Conservation (phyloP, 768 basidiomycete genomes). For the Trametes cingulata region DNA sequence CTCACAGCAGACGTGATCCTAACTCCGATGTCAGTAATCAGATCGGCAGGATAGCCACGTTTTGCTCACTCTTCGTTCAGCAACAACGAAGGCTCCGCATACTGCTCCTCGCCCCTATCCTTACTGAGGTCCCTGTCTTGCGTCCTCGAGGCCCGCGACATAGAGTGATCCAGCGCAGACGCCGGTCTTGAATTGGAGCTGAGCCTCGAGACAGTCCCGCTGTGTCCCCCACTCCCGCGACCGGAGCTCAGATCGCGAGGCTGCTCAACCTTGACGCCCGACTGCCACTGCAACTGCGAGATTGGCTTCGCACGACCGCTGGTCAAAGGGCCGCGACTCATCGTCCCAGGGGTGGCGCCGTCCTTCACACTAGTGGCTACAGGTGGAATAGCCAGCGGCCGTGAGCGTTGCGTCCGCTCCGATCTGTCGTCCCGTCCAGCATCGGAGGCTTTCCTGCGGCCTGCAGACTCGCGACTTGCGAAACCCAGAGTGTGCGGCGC, state of each 20-base stretch:
- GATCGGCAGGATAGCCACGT: not conserved
- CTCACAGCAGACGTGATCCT: conserved; percentile 77
- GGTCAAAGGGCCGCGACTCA: conserved; percentile 47
- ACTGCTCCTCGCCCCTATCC: conserved; percentile 48
- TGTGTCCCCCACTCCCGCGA: conserved; percentile 48
- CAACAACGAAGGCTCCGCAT: conserved; percentile 44
- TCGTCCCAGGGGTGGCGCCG: conserved; percentile 34
- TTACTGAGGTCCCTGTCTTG: conserved; percentile 33
- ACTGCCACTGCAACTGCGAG: conserved; percentile 72
- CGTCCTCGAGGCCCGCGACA: conserved; percentile 14
- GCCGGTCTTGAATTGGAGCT: conserved; percentile 47
- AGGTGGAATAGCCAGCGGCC: conserved; percentile 15
- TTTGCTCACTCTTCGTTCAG: conserved; percentile 72
- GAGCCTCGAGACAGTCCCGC: conserved; percentile 48
- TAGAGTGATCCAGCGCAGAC: conserved; percentile 21
- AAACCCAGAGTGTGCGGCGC: conserved; percentile 33
- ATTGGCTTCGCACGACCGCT: conserved; percentile 56
- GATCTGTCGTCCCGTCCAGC: not conserved
- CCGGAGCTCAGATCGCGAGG: conserved; percentile 58
- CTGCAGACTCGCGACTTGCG: conserved; percentile 13
- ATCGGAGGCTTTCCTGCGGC: conserved; percentile 9
- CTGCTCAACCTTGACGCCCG: conserved; percentile 67
- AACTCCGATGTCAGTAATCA: not conserved
- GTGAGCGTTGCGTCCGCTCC: not conserved
- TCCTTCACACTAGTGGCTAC: conserved; percentile 21